These are phyloP conservation scores for Colletotrichum tropicicola DNA, from an alignment of 2,329 filamentous ascomycete genomes.

Conservation along the genomic window DNA sequence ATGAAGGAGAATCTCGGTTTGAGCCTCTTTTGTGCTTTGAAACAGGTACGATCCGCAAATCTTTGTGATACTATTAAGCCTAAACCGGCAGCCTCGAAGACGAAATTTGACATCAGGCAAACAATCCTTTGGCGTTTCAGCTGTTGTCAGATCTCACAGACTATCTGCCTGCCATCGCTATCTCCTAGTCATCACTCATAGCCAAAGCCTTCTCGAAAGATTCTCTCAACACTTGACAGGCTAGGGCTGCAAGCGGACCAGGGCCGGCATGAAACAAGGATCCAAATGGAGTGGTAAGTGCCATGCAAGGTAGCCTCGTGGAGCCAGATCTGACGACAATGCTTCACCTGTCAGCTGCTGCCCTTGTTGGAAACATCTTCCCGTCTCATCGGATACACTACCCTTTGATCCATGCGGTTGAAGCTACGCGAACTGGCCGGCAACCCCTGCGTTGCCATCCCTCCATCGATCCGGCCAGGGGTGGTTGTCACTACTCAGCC, in stretches of 20 bases:
- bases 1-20: too few species aligned
- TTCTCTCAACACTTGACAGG: neutral
- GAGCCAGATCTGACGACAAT: neutral
- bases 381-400: constrained; percentile 3
- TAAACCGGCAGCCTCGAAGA: too few species aligned
- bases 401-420: neutral
- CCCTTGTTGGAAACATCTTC: neutral
- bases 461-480: neutral
- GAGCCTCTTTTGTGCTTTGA: too few species aligned
- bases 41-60: too few species aligned
- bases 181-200: neutral
- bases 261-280: neutral
- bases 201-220: neutral
- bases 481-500: neutral
- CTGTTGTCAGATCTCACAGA: too few species aligned
- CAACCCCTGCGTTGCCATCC: neutral
- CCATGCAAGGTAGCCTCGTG: neutral
- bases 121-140: too few species aligned
- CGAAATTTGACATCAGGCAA: too few species aligned
- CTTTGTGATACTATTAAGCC: too few species aligned
- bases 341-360: neutral
- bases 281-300: neutral
- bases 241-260: neutral
- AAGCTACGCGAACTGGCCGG: neutral
- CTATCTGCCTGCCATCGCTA: too few species aligned